These are phyloP conservation scores for Apiospora phragmitis DNA, from an alignment of 2,329 filamentous ascomycete genomes.

Conservation along the genomic window DNA sequence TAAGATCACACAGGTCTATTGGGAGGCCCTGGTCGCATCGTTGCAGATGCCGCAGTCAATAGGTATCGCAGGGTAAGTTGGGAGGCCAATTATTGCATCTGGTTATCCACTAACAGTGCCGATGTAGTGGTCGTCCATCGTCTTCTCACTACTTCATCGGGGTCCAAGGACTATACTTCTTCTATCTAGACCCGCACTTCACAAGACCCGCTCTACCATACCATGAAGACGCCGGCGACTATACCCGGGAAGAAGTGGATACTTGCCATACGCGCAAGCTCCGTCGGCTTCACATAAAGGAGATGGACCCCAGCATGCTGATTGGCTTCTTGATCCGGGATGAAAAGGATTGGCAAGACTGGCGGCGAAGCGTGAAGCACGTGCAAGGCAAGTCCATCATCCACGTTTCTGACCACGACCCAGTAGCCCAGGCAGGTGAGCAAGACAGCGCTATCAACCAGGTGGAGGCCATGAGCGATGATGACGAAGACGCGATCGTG, in stretches of 20 bases:
- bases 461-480: slow-evolving; percentile 84
- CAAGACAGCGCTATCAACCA: slow-evolving; percentile 80
- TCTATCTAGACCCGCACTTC: slow-evolving; percentile 93
- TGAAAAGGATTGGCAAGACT: slow-evolving; percentile 80
- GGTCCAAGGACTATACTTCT: slow-evolving; percentile 71
- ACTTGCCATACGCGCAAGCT: slow-evolving; percentile 87
- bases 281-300: slow-evolving; percentile 77
- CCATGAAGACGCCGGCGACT: slow-evolving; percentile 54
- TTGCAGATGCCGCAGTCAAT: slow-evolving; percentile 91
- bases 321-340: slow-evolving; percentile 87
- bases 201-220: slow-evolving; percentile 76
- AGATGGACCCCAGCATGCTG: slow-evolving; percentile 98
- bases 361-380: slow-evolving; percentile 74
- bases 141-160: slow-evolving; percentile 72
- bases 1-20: slow-evolving; percentile 91
- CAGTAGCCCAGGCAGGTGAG: slow-evolving; percentile 57
- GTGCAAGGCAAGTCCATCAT: slow-evolving; percentile 83
- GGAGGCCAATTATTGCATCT: not conserved
- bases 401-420: slow-evolving; percentile 74
- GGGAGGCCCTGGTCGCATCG: slow-evolving; percentile 84
- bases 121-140: slow-evolving; percentile 70
- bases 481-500: slow-evolving; percentile 41
- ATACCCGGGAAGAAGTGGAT: slow-evolving; percentile 71
- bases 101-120: not conserved
- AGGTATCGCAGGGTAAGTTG: slow-evolving; percentile 83